phyloP scores from a whole-genome alignment of 78 protist species.

The Pigoraptor vietnamica region DNA sequence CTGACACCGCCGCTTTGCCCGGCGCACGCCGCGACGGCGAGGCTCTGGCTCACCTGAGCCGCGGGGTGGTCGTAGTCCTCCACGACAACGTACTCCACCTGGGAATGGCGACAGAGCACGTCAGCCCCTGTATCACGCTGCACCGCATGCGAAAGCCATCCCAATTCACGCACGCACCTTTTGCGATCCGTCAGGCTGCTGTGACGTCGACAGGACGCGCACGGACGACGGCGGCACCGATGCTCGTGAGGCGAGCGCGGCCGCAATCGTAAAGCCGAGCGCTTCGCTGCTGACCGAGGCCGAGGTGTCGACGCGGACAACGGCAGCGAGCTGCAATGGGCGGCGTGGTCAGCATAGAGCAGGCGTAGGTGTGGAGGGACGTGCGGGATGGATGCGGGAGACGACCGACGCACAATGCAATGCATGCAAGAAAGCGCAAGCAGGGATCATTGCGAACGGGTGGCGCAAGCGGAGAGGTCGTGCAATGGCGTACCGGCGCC shows the following conservation, averaged over 20 bases:
- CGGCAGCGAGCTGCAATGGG: neutral
- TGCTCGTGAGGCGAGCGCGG: neutral
- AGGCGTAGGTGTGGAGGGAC: too few relatives aligned
- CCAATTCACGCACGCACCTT: too few relatives aligned
- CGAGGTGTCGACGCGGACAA: neutral
- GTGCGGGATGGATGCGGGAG: too few relatives aligned
- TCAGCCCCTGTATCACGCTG: too few relatives aligned
- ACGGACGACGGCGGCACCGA: neutral
- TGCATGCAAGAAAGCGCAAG: too few relatives aligned
- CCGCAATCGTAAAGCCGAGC: neutral
- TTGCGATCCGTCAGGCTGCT: neutral
- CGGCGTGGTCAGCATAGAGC: too few relatives aligned
- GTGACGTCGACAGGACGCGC: neutral
- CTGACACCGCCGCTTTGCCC: neutral
- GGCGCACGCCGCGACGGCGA: neutral
- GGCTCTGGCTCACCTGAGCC: neutral
- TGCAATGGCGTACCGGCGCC: neutral
- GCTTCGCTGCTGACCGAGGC: neutral
- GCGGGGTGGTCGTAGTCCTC: neutral
- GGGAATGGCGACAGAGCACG: neutral
- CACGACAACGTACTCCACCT: neutral
- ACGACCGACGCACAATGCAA: too few relatives aligned
- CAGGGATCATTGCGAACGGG: too few relatives aligned
- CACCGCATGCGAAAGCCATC: too few relatives aligned
- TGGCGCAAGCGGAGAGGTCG: too few relatives aligned